phyloP scores from a whole-genome alignment of 1,139 yeast species.

The Arxiozyma heterogenica region DNA sequence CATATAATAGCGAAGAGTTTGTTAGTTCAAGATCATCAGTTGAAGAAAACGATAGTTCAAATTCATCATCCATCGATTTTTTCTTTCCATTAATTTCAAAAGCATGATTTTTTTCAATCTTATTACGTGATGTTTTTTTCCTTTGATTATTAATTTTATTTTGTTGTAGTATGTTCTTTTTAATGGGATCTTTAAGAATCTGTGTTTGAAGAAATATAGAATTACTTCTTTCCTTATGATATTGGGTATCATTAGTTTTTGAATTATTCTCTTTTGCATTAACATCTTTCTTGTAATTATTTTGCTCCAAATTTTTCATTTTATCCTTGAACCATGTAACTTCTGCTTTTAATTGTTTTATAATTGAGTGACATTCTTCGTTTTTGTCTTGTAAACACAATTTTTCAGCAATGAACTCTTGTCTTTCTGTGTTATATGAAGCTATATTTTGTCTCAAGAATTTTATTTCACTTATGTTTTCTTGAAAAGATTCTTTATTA shows the following conservation, averaged over 20 bases:
- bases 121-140: background rate
- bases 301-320: slow-evolving; percentile 6
- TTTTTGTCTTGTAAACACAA: slow-evolving; percentile 23
- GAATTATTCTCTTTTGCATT: background rate
- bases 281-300: background rate
- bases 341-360: slow-evolving; percentile 14
- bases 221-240: background rate
- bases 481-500: slow-evolving; percentile 14
- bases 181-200: background rate
- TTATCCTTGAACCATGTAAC: slow-evolving; percentile 8
- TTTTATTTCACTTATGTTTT: slow-evolving; percentile 15
- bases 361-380: slow-evolving; percentile 13
- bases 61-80: slow-evolving; percentile 16
- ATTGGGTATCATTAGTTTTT: background rate
- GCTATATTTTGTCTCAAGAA: slow-evolving; percentile 17
- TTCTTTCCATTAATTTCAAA: background rate
- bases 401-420: slow-evolving; percentile 18
- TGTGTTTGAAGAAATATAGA: background rate
- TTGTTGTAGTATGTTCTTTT: background rate
- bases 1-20: slow-evolving; percentile 23
- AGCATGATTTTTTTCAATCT: background rate
- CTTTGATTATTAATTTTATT: background rate
- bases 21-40: slow-evolving; percentile 28
- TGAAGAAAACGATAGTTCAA: slow-evolving; percentile 26
- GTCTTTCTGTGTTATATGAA: slow-evolving; percentile 19